These are phyloP conservation scores for Phytopythium chamaehyphon DNA, from an alignment of 352 stramenopile species.

Conservation along the genomic window DNA sequence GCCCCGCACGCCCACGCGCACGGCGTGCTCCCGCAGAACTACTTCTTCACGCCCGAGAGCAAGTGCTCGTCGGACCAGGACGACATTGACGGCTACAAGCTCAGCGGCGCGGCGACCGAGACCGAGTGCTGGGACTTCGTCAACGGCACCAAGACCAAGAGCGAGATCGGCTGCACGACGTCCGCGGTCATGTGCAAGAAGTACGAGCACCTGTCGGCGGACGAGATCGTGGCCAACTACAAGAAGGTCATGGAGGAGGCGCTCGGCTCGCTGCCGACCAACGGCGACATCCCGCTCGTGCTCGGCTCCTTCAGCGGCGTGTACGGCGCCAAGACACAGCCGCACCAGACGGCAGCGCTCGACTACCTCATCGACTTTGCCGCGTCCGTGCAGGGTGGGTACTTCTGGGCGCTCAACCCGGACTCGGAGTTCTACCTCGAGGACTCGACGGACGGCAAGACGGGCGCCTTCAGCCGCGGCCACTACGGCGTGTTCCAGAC, in stretches of 20 bases:
- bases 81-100: constrained; percentile 19
- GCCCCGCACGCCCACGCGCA: constrained; percentile 60
- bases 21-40: constrained; percentile 49
- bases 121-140: constrained; percentile 42
- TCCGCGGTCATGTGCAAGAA: constrained; percentile 32
- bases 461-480: constrained; percentile 40
- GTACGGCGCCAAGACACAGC: constrained; percentile 38
- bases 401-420: constrained; percentile 66
- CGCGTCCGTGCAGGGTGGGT: constrained; percentile 42
- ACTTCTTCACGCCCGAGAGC: constrained; percentile 40
- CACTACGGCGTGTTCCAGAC: constrained; percentile 59
- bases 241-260: constrained; percentile 39
- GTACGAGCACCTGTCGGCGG: constrained; percentile 34
- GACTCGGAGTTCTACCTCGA: constrained; percentile 57
- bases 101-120: constrained; percentile 10
- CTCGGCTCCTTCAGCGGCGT: constrained; percentile 63
- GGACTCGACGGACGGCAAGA: constrained; percentile 35
- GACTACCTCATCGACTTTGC: constrained; percentile 64
- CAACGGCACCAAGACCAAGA: constrained; percentile 29
- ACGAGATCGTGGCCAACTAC: constrained; percentile 27
- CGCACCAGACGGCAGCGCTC: constrained; percentile 49
- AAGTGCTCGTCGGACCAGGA: constrained; percentile 34
- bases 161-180: constrained; percentile 29
- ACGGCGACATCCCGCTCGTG: constrained; percentile 35
- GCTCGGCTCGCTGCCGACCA: constrained; percentile 29